A percentile compares a stretch with the other conserved stretches of the same genome.
Conservation (phyloP, 345 rosid species). For the Gossypium thurberi region DNA sequence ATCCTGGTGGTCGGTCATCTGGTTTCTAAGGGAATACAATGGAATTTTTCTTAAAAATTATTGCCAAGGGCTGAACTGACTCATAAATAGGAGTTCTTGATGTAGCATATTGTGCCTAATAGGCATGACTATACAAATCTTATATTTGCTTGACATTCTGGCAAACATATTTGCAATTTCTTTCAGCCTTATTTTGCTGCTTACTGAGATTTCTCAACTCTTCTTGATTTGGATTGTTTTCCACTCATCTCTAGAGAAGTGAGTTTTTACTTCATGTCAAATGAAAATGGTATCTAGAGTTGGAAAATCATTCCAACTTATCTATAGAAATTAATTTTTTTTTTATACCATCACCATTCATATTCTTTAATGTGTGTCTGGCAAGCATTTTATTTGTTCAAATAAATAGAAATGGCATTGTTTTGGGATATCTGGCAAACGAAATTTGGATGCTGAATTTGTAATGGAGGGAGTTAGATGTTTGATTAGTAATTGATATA, state of each 20-base stretch:
- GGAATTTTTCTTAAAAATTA: not conserved
- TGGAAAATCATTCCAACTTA: too few species aligned
- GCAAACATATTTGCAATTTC: not conserved
- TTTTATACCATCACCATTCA: not conserved
- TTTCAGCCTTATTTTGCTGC: not conserved
- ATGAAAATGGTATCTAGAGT: not conserved
- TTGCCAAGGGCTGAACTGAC: not conserved
- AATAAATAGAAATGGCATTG: not conserved
- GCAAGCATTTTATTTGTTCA: not conserved
- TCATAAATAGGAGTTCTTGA: not conserved
- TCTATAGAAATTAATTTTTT: too few species aligned
- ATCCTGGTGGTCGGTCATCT: not conserved
- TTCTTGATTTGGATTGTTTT: not conserved
- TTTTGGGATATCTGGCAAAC: not conserved
- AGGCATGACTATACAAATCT: not conserved
- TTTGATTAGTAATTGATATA: not conserved
- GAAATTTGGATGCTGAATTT: not conserved
- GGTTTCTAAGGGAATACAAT: not conserved
- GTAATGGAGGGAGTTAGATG: not conserved
- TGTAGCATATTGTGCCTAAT: not conserved
- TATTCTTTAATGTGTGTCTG: not conserved
- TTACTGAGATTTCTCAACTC: not conserved
- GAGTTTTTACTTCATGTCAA: not conserved
- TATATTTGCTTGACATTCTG: not conserved
- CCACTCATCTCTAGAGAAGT: not conserved